A percentile compares a stretch with the other conserved stretches of the same genome.
Conservation (phyloP, 208 protist genomes). For the Trypanosoma theileri region DNA sequence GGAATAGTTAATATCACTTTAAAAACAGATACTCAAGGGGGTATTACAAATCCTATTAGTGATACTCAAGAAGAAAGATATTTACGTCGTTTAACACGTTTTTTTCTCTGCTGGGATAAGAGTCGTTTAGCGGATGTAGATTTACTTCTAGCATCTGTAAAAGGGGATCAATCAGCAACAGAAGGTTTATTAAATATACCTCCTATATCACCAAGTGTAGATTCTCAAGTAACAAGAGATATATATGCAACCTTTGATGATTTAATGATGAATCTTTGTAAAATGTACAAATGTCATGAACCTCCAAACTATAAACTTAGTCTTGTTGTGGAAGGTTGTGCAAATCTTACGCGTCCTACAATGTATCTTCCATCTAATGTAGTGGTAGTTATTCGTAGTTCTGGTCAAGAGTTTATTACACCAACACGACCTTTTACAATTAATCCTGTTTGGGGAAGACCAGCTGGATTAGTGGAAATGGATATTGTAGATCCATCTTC, state of each 20-base stretch:
- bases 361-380: constrained; percentile 59
- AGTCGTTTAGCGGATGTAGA: constrained; percentile 59
- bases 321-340: constrained; percentile 65
- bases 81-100: constrained; percentile 52
- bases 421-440: constrained; percentile 28
- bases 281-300: constrained; percentile 46
- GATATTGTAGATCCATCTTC: constrained; percentile 56
- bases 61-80: constrained; percentile 39
- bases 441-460: constrained; percentile 53
- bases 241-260: constrained; percentile 57
- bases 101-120: constrained; percentile 58
- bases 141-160: constrained; percentile 61
- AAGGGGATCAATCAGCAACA: not conserved
- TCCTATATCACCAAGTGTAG: constrained; percentile 8
- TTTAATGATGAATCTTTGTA: constrained; percentile 50
- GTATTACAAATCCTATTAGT: constrained; percentile 38
- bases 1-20: constrained; percentile 74
- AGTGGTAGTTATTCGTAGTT: constrained; percentile 64
- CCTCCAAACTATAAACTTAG: constrained; percentile 34
- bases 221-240: constrained; percentile 9
- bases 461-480: constrained; percentile 32
- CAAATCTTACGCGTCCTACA: constrained; percentile 48
- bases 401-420: constrained; percentile 55
- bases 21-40: constrained; percentile 56
- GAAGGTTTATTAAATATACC: too few relatives aligned